A percentile compares a stretch with the other conserved stretches of the same genome.
phyloP scores from a whole-genome alignment of 495 filamentous ascomycete species.

The Lepidopterella palustris region DNA sequence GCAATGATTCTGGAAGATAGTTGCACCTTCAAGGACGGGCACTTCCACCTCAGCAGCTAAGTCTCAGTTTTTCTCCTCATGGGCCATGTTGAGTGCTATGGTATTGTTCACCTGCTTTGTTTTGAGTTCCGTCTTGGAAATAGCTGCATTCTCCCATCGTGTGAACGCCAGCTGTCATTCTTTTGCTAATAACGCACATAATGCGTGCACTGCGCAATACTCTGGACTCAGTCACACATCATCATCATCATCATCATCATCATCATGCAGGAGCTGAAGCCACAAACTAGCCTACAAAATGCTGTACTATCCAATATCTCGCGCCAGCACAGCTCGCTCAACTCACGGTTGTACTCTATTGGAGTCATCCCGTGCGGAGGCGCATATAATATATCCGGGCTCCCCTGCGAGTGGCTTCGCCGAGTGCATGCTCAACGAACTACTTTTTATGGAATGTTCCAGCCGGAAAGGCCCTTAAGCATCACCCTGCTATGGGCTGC shows the following conservation, averaged over 20 bases:
- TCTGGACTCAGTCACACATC: neutral
- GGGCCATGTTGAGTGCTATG: too few species aligned
- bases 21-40: too few species aligned
- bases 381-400: neutral
- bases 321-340: neutral
- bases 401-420: neutral
- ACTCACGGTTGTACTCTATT: neutral
- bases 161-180: neutral
- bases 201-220: neutral
- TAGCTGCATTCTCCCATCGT: neutral
- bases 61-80: too few species aligned
- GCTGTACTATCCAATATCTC: neutral
- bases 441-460: neutral
- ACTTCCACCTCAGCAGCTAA: too few species aligned
- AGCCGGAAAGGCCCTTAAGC: neutral
- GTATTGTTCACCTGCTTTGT: too few species aligned
- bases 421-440: neutral
- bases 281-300: neutral
- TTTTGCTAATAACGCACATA: neutral
- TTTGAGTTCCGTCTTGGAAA: neutral
- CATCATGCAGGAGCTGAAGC: neutral
- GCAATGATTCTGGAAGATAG: too few species aligned
- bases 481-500: neutral
- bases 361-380: neutral
- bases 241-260: too few species aligned